Evolutionary conservation across 2,329 filamentous ascomycete species (phyloP).

Genomic region (Pestalotiopsis sp.): DNA sequence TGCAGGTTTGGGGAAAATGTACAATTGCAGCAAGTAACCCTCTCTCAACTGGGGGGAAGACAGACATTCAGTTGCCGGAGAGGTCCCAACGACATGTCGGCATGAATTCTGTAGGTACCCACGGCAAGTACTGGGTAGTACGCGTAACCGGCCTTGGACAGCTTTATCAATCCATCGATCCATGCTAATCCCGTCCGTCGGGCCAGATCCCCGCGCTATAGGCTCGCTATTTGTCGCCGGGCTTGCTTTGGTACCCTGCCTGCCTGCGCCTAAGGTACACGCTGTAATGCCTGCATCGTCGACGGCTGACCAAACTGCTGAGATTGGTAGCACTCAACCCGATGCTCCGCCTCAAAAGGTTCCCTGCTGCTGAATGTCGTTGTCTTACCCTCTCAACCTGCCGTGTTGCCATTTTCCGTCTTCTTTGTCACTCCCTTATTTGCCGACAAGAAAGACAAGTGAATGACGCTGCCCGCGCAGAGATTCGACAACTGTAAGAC

Average conservation of each 20-base stretch:
- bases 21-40: neutral
- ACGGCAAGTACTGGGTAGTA: neutral
- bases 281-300: neutral
- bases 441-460: neutral
- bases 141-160: neutral
- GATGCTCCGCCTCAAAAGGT: slow-evolving; percentile 9
- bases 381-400: slow-evolving; percentile 2
- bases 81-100: neutral
- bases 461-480: neutral
- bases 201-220: neutral
- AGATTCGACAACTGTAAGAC: neutral
- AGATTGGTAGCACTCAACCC: neutral
- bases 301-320: slow-evolving; percentile 4
- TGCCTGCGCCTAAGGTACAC: neutral
- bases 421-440: slow-evolving; percentile 6
- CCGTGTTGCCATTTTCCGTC: neutral
- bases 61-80: neutral
- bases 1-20: neutral
- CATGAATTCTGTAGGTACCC: neutral
- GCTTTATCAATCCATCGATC: neutral
- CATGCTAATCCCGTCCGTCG: neutral
- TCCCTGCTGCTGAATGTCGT: slow-evolving; percentile 10
- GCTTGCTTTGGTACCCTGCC: neutral
- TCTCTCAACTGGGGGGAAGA: neutral
- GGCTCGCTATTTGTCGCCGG: neutral